Evolutionary conservation across 257 asterid species (phyloP).

Genomic region (Mitragyna speciosa): DNA sequence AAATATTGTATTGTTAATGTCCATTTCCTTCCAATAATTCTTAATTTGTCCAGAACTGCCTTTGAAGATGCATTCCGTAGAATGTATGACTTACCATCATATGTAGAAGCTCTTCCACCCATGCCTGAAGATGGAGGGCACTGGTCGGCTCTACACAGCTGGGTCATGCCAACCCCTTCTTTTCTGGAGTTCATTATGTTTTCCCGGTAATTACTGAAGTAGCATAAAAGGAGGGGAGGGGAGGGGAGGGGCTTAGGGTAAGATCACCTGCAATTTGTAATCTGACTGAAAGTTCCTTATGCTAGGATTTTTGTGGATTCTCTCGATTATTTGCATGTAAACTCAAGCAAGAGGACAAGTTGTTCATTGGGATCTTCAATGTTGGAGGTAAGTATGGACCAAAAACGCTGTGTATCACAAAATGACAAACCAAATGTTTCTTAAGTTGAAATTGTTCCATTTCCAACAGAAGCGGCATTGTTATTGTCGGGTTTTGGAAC

Average conservation of each 20-base stretch:
- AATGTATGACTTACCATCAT: slow-evolving; percentile 84
- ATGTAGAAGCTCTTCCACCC: slow-evolving; percentile 90
- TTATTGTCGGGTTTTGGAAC: slow-evolving; percentile 77
- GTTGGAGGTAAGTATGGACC: slow-evolving; percentile 54
- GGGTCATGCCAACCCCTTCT: slow-evolving; percentile 99
- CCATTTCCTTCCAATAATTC: slow-evolving; percentile 7
- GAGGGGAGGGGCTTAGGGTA: not conserved
- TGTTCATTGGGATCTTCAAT: slow-evolving; percentile 69
- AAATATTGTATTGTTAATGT: not conserved
- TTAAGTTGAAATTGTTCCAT: slow-evolving; percentile 18
- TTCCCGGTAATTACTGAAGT: slow-evolving; percentile 57
- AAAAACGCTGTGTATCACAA: slow-evolving; percentile 5
- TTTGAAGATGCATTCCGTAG: slow-evolving; percentile 79
- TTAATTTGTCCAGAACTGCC: slow-evolving; percentile 52
- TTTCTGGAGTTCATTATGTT: slow-evolving; percentile 93
- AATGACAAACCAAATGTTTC: slow-evolving; percentile 3
- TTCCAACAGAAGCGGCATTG: slow-evolving; percentile 72
- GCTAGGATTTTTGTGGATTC: slow-evolving; percentile 90
- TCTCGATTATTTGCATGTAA: slow-evolving; percentile 58
- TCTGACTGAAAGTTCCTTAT: slow-evolving; percentile 9
- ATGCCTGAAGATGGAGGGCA: slow-evolving; percentile 96
- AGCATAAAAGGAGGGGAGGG: not conserved
- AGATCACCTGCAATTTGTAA: slow-evolving; percentile 18
- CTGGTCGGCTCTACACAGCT: slow-evolving; percentile 88
- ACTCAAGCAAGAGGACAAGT: slow-evolving; percentile 34